Conservation (phyloP, 345 rosid genomes). For the Eucalyptus erythrocorys region DNA sequence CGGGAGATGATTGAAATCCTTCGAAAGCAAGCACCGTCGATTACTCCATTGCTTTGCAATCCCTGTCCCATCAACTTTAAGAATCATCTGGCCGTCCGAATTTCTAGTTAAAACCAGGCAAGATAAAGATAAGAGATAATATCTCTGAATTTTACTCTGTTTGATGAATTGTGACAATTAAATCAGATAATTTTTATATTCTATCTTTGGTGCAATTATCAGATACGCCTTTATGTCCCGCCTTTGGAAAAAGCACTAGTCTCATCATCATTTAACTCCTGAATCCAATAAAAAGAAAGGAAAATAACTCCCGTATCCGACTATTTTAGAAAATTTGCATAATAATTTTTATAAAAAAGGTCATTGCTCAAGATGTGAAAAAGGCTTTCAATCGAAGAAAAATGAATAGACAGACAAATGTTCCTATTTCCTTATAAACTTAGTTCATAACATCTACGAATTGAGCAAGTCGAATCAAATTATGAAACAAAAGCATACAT, state of each 20-base stretch:
- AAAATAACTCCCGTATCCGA: background rate
- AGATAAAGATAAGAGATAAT: background rate
- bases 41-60: background rate
- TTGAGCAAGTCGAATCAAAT: background rate
- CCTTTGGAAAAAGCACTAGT: background rate
- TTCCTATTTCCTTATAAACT: no score
- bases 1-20: background rate
- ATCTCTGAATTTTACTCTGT: background rate
- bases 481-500: background rate
- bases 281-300: background rate
- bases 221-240: background rate
- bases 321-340: background rate
- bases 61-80: background rate
- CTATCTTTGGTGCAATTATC: background rate
- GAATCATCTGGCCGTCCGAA: background rate
- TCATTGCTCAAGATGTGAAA: background rate
- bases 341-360: no score
- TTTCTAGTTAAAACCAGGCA: background rate
- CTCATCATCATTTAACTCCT: background rate
- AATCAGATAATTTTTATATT: background rate
- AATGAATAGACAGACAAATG: background rate
- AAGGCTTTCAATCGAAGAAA: background rate
- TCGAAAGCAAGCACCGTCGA: background rate
- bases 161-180: accelerated
- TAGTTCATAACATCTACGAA: accelerated